Evolutionary conservation across 2,329 filamentous ascomycete species (phyloP), one percentile per base, ranked within the genome.

Genomic region (Trichophyton benhamiae): DNA sequence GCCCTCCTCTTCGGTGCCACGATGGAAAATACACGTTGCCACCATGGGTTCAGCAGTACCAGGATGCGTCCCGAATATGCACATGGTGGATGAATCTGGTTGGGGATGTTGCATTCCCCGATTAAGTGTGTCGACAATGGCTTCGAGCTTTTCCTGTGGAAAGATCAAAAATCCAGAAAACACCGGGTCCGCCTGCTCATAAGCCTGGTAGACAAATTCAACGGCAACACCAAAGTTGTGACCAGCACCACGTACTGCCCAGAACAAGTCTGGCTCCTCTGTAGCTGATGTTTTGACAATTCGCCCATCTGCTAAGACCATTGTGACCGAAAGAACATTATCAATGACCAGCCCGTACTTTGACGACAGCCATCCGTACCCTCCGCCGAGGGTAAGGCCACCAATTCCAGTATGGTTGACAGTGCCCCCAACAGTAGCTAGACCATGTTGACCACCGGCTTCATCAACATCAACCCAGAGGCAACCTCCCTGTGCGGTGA

Each of bases 331-430:
- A 0, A 70, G 74, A 5, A 82, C 71, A 63, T 78, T 77, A 69
- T 82, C 81, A 58, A 82, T 79, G 0, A 75, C 75, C 5, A 86
- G 73, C 0, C 85, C 85, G 59, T 82, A 73, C 36, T 74, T 72
- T 0, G 81, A 79, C 27, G 76, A 79, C 15, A 86, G 71, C 70
- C 80, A 79, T 0, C 84, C 82, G 66, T 82, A 83, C 0, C 83
- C 83, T 25, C 83, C 83, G 0, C 82, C 82, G 0, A 85, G 69
- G 0, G 79, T 78, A 13, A 86, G 72, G 0, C 82, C 84, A 1
- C 82, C 83, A 4, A 86, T 80, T 4, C 84, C 83, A 0, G 83
- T 86, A 64, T 85, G 81, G 48, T 81, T 81, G 8, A 86, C 82
- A 0, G 83, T 84, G 2, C 84, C 84, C 7, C 83, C 83, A 0